phyloP scores from a whole-genome alignment of 768 basidiomycete species.

The Steccherinum ochraceum region DNA sequence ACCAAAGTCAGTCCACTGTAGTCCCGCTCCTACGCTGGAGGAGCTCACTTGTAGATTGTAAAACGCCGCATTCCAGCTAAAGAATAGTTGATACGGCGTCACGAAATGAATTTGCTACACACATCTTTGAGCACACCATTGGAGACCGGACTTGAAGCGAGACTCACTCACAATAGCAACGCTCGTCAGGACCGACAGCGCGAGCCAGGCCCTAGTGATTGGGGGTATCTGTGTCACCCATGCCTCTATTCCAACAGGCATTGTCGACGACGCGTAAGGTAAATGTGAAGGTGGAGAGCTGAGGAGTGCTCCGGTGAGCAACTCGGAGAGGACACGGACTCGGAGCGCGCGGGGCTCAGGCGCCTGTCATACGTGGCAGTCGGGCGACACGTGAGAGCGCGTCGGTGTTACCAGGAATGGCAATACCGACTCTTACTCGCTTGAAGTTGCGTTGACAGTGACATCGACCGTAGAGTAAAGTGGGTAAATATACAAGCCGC shows the following conservation, averaged over 20 bases:
- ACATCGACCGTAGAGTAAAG: too few species aligned
- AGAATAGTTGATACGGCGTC: constrained; percentile 88
- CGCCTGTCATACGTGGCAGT: neutral
- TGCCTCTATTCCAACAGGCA: constrained; percentile 83
- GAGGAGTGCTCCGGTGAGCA: too few species aligned
- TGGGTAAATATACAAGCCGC: too few species aligned
- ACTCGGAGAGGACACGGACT: too few species aligned
- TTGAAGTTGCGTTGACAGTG: too few species aligned
- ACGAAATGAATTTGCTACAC: constrained; percentile 86
- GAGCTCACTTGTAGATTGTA: constrained; percentile 67
- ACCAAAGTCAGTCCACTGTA: neutral
- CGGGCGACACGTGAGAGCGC: neutral
- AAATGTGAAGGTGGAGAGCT: too few species aligned
- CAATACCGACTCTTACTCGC: neutral
- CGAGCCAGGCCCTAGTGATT: constrained; percentile 83
- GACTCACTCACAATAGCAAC: constrained; percentile 71
- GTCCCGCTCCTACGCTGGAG: neutral
- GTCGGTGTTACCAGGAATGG: neutral
- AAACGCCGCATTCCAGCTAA: constrained; percentile 82
- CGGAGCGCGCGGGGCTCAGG: neutral
- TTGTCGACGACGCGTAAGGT: too few species aligned
- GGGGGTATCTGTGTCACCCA: constrained; percentile 93
- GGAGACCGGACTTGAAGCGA: neutral
- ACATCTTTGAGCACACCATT: too few species aligned
- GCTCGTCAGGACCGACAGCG: constrained; percentile 71